Percentiles rank a stretch among this genome's conserved stretches.
These are phyloP conservation scores for Entomortierella lignicola DNA, from an alignment of 192 early-diverging fungal genomes.

Conservation along the genomic window DNA sequence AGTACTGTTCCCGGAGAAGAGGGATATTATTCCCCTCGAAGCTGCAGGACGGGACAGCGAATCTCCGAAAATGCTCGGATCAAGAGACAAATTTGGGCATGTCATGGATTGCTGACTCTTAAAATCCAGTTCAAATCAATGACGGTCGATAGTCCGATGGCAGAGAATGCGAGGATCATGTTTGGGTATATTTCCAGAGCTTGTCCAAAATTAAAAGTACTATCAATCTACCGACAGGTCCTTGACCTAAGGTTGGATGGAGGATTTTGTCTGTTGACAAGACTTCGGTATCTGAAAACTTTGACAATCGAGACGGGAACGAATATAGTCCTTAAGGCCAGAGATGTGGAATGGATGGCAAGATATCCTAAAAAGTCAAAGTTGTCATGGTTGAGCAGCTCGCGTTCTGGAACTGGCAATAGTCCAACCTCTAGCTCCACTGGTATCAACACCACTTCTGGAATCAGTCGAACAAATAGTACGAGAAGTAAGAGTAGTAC, in stretches of 20 bases:
- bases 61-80: not conserved
- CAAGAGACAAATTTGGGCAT: slow-evolving; percentile 10
- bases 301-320: not conserved
- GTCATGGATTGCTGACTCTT: slow-evolving; percentile 2
- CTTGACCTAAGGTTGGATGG: not conserved
- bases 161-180: slow-evolving; percentile 4
- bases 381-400: not conserved
- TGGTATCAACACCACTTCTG: not conserved
- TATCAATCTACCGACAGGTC: not conserved
- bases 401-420: not conserved
- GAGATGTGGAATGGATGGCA: slow-evolving; percentile 3
- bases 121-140: slow-evolving; percentile 4
- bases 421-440: too few species aligned
- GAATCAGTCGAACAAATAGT: not conserved
- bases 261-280: not conserved
- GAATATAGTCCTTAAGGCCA: not conserved
- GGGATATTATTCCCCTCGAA: not conserved
- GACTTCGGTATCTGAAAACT: not conserved
- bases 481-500: too few species aligned
- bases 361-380: not conserved
- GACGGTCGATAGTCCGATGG: not conserved
- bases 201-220: not conserved
- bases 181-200: not conserved
- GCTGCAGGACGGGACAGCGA: not conserved
- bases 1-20: not conserved